Percentiles rank a stretch among this genome's conserved stretches.
These are phyloP conservation scores for Moesziomyces globuligerus DNA, from an alignment of 1,284 basidiomycete species.

Conservation along the genomic window DNA sequence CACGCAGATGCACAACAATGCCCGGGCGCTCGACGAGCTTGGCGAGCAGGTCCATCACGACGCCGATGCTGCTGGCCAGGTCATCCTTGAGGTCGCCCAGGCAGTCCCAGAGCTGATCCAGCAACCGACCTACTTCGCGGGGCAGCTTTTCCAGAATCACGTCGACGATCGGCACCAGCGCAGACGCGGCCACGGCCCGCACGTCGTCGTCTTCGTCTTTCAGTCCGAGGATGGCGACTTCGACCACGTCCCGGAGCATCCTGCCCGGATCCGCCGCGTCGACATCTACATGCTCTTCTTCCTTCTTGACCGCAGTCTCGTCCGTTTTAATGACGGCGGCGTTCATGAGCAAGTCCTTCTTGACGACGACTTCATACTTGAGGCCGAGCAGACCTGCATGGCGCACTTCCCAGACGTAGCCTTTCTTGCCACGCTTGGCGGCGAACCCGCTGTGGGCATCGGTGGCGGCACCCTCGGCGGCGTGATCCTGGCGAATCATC, in stretches of 20 bases:
- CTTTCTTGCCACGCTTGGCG: constrained; percentile 68
- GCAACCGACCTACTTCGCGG: constrained; percentile 70
- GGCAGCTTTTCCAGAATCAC: constrained; percentile 82
- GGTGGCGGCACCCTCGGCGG: constrained; percentile 28
- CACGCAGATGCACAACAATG: constrained; percentile 77
- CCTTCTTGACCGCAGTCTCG: constrained; percentile 23
- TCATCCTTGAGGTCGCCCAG: constrained; percentile 95
- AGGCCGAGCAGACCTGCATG: constrained; percentile 96
- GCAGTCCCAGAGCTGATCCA: constrained; percentile 90
- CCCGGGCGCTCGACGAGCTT: constrained; percentile 69
- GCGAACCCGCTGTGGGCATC: constrained; percentile 57
- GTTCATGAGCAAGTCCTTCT: constrained; percentile 77
- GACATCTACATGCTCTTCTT: constrained; percentile 13
- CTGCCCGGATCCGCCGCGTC: constrained; percentile 19
- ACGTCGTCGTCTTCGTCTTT: constrained; percentile 95
- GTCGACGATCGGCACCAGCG: constrained; percentile 84
- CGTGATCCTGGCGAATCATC: constrained; percentile 89
- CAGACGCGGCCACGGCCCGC: constrained; percentile 91
- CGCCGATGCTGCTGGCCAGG: constrained; percentile 92
- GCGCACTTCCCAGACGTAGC: constrained; percentile 94
- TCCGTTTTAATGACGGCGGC: constrained; percentile 17
- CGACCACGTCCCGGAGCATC: constrained; percentile 55
- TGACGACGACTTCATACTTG: constrained; percentile 96
- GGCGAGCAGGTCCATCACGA: constrained; percentile 86
- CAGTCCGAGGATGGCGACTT: constrained; percentile 72